Conservation (phyloP, 805 yeast species). For the Kuraishia floccosa region DNA sequence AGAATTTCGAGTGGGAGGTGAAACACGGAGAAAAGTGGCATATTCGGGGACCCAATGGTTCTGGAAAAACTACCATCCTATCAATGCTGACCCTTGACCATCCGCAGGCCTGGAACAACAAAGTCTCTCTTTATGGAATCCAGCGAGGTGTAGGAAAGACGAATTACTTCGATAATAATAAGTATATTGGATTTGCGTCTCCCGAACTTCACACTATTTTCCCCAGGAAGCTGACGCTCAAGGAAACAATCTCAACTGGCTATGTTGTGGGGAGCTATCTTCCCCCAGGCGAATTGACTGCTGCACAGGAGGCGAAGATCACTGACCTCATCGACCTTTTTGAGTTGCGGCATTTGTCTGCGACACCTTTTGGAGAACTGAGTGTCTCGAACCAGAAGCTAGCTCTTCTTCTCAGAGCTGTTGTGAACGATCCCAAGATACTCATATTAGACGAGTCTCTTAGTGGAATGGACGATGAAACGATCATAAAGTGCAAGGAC, state of each 20-base stretch:
- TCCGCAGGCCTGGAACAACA: conserved; percentile 88
- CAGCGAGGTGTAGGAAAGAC: conserved; percentile 65
- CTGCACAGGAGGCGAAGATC: conserved; percentile 24
- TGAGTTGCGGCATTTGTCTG: conserved; percentile 24
- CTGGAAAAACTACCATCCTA: conserved; percentile 85
- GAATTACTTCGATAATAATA: conserved; percentile 70
- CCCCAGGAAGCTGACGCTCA: conserved; percentile 43
- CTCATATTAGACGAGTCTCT: conserved; percentile 87
- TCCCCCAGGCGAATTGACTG: conserved; percentile 30
- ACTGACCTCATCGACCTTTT: conserved; percentile 36
- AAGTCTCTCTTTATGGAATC: conserved; percentile 50
- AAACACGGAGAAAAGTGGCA: conserved; percentile 78
- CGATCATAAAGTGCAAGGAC: conserved; percentile 42
- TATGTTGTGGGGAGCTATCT: conserved; percentile 53
- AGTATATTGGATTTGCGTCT: conserved; percentile 72
- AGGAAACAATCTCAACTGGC: conserved; percentile 62
- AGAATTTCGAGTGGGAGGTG: conserved; percentile 55
- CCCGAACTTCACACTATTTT: conserved; percentile 91
- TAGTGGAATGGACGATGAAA: conserved; percentile 72
- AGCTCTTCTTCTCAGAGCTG: conserved; percentile 62
- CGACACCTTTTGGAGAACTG: conserved; percentile 38
- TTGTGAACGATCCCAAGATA: conserved; percentile 67
- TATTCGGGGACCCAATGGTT: conserved; percentile 79
- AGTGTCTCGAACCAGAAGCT: conserved; percentile 70
- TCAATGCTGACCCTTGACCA: conserved; percentile 88